Evolutionary conservation across 345 rosid species (phyloP).

Genomic region (Ricinus communis): DNA sequence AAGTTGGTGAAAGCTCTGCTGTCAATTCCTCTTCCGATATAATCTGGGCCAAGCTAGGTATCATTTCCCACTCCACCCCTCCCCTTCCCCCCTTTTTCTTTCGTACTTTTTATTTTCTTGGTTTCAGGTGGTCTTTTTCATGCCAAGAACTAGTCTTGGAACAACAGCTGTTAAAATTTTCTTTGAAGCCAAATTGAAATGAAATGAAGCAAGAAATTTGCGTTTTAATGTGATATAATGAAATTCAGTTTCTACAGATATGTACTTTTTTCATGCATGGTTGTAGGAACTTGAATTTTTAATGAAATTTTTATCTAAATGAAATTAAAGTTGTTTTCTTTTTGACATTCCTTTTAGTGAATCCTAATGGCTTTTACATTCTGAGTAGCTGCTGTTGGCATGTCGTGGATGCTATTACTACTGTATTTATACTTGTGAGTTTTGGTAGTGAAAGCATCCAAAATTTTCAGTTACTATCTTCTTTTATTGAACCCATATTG

Average conservation of each 20-base stretch:
- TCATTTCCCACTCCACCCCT: no score
- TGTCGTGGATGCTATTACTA: neutral
- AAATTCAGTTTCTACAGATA: neutral
- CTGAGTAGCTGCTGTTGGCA: neutral
- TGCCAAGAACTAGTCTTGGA: no score
- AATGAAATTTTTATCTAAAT: no score
- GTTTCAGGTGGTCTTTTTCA: no score
- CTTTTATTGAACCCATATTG: no score
- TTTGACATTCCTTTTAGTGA: neutral
- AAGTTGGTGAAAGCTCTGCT: conserved; percentile 45
- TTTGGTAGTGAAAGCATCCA: no score
- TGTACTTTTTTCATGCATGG: neutral
- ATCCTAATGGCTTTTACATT: neutral
- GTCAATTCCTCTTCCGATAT: conserved; percentile 25
- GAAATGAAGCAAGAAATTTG: neutral
- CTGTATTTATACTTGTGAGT: neutral
- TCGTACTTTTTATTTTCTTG: neutral
- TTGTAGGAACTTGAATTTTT: neutral
- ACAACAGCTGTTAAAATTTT: neutral
- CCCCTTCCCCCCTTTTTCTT: conserved; percentile 1
- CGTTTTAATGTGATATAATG: neutral
- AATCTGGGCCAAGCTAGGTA: conserved; percentile 64
- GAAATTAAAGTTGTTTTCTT: no score
- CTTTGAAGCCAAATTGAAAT: neutral
- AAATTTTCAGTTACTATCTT: no score